Evolutionary conservation across 1,284 basidiomycete genomes (phyloP).

Genomic region (Irpex sp.): DNA sequence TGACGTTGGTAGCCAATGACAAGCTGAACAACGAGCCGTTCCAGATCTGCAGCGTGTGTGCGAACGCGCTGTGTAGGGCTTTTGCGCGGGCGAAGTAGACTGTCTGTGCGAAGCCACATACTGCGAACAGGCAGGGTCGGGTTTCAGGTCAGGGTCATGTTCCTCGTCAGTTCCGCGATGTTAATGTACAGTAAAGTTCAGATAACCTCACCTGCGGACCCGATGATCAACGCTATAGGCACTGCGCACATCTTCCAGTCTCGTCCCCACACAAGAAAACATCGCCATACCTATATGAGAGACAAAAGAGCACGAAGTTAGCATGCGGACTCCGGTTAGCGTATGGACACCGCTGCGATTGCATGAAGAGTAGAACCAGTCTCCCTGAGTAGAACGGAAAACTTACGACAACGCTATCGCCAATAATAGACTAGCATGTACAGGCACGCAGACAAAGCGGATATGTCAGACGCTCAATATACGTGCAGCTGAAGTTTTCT

Average conservation of each 20-base stretch:
- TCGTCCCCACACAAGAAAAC: conserved; percentile 34
- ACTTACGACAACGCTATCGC: conserved; percentile 34
- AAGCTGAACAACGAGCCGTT: conserved; percentile 36
- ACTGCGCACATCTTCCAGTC: conserved; percentile 30
- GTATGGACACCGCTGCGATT: no score
- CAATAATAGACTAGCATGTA: conserved; percentile 27
- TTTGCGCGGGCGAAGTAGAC: conserved; percentile 31
- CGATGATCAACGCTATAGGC: conserved; percentile 28
- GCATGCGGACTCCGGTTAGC: no score
- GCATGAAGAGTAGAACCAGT: no score
- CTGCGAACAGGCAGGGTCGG: conserved; percentile 13
- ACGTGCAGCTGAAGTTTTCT: background rate
- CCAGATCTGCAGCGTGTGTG: conserved; percentile 27
- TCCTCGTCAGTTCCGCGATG: background rate
- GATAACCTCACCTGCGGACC: conserved; percentile 27
- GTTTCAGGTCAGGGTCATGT: no score
- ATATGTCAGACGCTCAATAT: background rate
- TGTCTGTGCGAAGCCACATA: conserved; percentile 34
- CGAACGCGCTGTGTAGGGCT: conserved; percentile 32
- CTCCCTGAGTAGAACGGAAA: no score
- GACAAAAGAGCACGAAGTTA: no score
- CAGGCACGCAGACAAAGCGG: background rate
- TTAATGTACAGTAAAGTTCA: background rate
- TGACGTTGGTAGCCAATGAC: conserved; percentile 35
- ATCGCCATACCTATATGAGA: conserved; percentile 31